Conservation (phyloP, 768 basidiomycete species). For the Daedaleopsis sinensis region DNA sequence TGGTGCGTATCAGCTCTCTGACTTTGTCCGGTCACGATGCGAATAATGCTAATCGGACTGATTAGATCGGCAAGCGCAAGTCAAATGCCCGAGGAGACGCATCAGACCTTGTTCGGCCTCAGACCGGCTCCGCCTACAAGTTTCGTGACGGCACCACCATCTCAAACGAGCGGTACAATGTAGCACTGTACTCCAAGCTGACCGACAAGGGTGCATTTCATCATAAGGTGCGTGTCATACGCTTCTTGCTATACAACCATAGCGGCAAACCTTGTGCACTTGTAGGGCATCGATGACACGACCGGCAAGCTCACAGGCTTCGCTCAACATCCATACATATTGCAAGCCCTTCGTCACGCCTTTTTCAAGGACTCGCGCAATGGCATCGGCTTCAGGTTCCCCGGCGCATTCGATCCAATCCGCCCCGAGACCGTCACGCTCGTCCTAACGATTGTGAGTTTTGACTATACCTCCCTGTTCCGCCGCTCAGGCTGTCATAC, state of each 20-base stretch:
- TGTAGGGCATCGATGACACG: not conserved
- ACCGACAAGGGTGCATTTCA: not conserved
- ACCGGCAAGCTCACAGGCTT: not conserved
- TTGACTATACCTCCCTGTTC: too few relatives aligned
- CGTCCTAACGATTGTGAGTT: not conserved
- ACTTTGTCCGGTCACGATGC: not conserved
- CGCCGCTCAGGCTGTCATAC: too few relatives aligned
- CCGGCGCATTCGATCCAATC: not conserved
- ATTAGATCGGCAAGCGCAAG: not conserved
- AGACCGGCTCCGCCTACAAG: not conserved
- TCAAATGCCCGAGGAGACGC: not conserved
- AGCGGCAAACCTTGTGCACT: too few relatives aligned
- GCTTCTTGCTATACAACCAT: too few relatives aligned
- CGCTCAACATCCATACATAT: not conserved
- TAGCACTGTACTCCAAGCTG: not conserved
- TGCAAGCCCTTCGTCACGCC: not conserved
- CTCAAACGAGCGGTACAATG: not conserved
- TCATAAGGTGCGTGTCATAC: slow-evolving; percentile 1
- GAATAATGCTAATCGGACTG: not conserved
- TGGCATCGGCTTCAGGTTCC: not conserved
- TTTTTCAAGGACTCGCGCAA: not conserved
- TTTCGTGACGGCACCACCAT: not conserved
- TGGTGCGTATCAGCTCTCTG: not conserved
- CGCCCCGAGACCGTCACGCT: not conserved
- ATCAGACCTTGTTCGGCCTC: not conserved